These are phyloP conservation scores for Harringtonia lauricola DNA, from an alignment of 2,329 filamentous ascomycete species.

Conservation along the genomic window DNA sequence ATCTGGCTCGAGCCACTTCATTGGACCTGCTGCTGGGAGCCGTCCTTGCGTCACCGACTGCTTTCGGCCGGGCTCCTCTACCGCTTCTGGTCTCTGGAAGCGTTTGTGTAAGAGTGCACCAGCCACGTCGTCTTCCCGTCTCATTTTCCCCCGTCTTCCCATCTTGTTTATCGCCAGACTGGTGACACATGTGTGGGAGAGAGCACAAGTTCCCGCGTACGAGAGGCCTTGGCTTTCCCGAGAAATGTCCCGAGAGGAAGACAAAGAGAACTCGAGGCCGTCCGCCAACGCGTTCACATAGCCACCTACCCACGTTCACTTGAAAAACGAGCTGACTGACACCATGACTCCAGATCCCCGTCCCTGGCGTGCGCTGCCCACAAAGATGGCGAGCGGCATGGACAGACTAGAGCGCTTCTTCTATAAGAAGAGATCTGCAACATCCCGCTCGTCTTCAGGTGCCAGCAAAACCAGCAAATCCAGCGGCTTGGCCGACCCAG, in stretches of 20 bases:
- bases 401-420: slow-evolving; percentile 42
- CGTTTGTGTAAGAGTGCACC: background rate
- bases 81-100: background rate
- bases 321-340: too few relatives aligned
- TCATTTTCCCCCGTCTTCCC: too few relatives aligned
- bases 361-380: slow-evolving; percentile 1
- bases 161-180: too few relatives aligned
- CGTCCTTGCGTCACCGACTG: background rate
- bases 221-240: too few relatives aligned
- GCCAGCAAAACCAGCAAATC: background rate
- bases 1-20: too few relatives aligned
- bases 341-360: background rate
- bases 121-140: background rate
- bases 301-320: too few relatives aligned
- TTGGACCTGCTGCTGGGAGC: slow-evolving; percentile 1
- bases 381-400: slow-evolving; percentile 35
- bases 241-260: too few relatives aligned
- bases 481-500: background rate
- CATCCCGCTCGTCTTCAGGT: slow-evolving; percentile 9
- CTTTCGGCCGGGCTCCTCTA: background rate
- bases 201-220: too few relatives aligned
- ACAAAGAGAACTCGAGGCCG: too few relatives aligned
- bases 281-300: too few relatives aligned
- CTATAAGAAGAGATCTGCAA: slow-evolving; percentile 26
- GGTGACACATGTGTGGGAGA: too few relatives aligned